A percentile compares a stretch with the other conserved stretches of the same genome.
These are phyloP conservation scores for Brassica cretica DNA, from an alignment of 345 rosid genomes.

Conservation along the genomic window DNA sequence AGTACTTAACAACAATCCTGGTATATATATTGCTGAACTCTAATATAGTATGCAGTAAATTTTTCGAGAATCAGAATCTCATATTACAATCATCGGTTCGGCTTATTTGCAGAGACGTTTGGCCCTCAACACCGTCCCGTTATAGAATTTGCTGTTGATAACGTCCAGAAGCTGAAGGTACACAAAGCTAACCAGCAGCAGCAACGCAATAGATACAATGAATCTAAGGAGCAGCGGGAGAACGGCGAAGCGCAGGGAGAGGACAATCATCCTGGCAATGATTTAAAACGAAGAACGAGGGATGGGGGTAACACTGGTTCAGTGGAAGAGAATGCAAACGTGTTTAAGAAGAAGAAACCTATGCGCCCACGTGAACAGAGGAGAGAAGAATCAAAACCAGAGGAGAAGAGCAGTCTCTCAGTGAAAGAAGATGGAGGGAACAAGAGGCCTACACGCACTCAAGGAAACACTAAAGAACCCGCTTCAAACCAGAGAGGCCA, in stretches of 20 bases:
- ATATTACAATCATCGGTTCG: not conserved
- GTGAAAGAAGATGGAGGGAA: slow-evolving; percentile 36
- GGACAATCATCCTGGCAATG: slow-evolving; percentile 29
- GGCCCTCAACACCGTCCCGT: slow-evolving; percentile 78
- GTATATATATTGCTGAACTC: slow-evolving; percentile 35
- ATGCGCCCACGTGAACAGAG: slow-evolving; percentile 25
- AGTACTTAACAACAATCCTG: slow-evolving; percentile 92
- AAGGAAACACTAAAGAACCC: slow-evolving; percentile 29
- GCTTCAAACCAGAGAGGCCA: slow-evolving; percentile 39
- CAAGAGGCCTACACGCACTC: slow-evolving; percentile 38
- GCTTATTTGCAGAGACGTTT: slow-evolving; percentile 62
- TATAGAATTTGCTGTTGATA: slow-evolving; percentile 81
- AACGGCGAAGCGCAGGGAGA: slow-evolving; percentile 32
- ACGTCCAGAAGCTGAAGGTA: slow-evolving; percentile 72
- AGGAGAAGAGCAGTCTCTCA: slow-evolving; percentile 12
- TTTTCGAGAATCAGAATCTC: slow-evolving; percentile 3
- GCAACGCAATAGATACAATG: slow-evolving; percentile 38
- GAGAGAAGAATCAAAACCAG: slow-evolving; percentile 26
- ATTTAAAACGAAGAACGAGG: slow-evolving; percentile 49
- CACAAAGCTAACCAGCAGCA: slow-evolving; percentile 52
- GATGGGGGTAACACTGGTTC: slow-evolving; percentile 29
- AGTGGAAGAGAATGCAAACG: slow-evolving; percentile 22
- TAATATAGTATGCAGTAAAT: not conserved
- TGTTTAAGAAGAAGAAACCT: slow-evolving; percentile 37
- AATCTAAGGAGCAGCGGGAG: slow-evolving; percentile 30